A percentile compares a stretch with the other conserved stretches of the same genome.
phyloP scores from a whole-genome alignment of 768 basidiomycete species.

The Termitomyces sp. region DNA sequence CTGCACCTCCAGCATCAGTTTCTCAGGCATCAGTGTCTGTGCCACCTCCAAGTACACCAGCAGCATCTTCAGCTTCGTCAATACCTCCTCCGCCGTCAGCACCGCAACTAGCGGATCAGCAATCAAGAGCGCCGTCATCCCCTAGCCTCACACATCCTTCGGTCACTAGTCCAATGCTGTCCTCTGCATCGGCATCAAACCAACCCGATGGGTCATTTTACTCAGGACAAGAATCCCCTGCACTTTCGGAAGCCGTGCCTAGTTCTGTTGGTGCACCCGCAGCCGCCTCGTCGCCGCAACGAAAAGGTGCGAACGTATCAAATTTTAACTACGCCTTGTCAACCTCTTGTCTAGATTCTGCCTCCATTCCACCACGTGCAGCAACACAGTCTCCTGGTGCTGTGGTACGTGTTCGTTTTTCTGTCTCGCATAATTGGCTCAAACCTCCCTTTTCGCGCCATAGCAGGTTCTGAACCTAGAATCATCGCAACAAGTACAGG shows the following conservation, averaged over 20 bases:
- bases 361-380: conserved; percentile 38
- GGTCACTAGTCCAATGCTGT: conserved; percentile 75
- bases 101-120: conserved; percentile 28
- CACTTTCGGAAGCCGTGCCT: conserved; percentile 59
- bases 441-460: neutral
- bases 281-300: conserved; percentile 59
- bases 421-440: neutral
- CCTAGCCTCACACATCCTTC: conserved; percentile 86
- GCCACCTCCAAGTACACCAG: conserved; percentile 28
- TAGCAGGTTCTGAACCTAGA: conserved; percentile 35
- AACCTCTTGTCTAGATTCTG: conserved; percentile 29
- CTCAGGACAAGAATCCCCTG: conserved; percentile 68
- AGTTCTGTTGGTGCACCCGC: conserved; percentile 38
- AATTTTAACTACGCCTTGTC: conserved; percentile 1
- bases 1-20: conserved; percentile 20
- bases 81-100: conserved; percentile 30
- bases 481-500: conserved; percentile 29
- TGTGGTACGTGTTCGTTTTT: conserved; percentile 28
- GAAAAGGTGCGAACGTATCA: conserved; percentile 40
- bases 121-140: conserved; percentile 51
- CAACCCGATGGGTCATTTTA: conserved; percentile 66
- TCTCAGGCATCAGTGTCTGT: conserved; percentile 38
- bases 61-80: conserved; percentile 32
- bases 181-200: conserved; percentile 63
- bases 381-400: conserved; percentile 36